Evolutionary conservation across 345 rosid genomes (phyloP).

Genomic region (Camelina hispida): DNA sequence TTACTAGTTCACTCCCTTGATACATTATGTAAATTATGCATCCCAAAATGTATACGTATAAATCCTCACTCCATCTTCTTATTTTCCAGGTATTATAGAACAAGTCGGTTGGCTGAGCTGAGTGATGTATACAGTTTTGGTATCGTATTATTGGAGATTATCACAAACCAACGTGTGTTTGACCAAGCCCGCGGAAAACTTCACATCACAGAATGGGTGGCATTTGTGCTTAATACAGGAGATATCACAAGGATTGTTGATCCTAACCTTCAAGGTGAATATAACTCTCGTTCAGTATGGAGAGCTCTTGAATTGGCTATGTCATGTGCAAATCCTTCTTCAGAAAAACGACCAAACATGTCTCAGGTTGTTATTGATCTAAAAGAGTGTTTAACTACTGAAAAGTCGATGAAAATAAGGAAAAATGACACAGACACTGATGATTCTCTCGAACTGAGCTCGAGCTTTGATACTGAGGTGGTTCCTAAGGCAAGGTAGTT

Average conservation of each 20-base stretch:
- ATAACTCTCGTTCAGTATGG: slow-evolving; percentile 46
- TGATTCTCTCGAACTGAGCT: slow-evolving; percentile 4
- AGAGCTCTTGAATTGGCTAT: slow-evolving; percentile 51
- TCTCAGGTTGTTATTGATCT: slow-evolving; percentile 43
- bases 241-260: slow-evolving; percentile 49
- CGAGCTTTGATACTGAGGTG: not conserved
- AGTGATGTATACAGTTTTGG: slow-evolving; percentile 63
- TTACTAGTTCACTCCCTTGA: not conserved
- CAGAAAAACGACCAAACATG: slow-evolving; percentile 50
- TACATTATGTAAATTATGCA: no score
- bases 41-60: not conserved
- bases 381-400: slow-evolving; percentile 41
- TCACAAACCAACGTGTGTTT: slow-evolving; percentile 49
- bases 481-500: slow-evolving; percentile 23
- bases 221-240: slow-evolving; percentile 41
- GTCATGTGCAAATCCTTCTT: slow-evolving; percentile 43
- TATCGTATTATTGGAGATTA: slow-evolving; percentile 52
- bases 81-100: slow-evolving; percentile 28
- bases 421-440: slow-evolving; percentile 12
- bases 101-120: slow-evolving; percentile 43
- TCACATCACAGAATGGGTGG: slow-evolving; percentile 47
- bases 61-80: not conserved
- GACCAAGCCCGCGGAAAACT: slow-evolving; percentile 20
- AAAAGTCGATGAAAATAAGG: slow-evolving; percentile 5
- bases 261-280: slow-evolving; percentile 46